Evolutionary conservation across 129 eudicot species (phyloP).

Genomic region (Flaveria trinervia): DNA sequence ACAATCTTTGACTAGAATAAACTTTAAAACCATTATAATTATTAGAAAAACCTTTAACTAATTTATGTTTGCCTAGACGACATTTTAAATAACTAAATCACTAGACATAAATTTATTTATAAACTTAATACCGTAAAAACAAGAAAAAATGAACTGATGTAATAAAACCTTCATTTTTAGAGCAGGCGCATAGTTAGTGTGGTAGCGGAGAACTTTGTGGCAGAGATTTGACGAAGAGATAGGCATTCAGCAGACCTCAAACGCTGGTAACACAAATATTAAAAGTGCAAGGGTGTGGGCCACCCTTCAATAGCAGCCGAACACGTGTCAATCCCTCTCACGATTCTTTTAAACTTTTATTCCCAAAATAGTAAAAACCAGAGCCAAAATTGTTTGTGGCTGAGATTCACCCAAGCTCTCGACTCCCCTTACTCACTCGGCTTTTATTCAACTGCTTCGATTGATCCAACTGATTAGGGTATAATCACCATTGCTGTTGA

Average conservation of each 20-base stretch:
- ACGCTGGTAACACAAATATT: conserved; percentile 17
- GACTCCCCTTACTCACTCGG: background rate
- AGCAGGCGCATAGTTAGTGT: too few relatives aligned
- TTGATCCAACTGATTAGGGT: conserved; percentile 12
- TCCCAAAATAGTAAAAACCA: conserved; percentile 1
- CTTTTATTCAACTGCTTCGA: too few relatives aligned
- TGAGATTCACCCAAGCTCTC: conserved; percentile 35
- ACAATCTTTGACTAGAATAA: too few relatives aligned
- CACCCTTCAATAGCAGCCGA: conserved; percentile 33
- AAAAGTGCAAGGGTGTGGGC: conserved; percentile 60
- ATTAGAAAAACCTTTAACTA: too few relatives aligned
- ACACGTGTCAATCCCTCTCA: conserved; percentile 57
- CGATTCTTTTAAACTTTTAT: conserved; percentile 16
- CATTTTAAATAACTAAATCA: too few relatives aligned
- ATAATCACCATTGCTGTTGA: background rate
- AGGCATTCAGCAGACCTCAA: background rate
- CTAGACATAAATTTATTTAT: too few relatives aligned
- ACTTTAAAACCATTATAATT: too few relatives aligned
- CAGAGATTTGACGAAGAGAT: background rate
- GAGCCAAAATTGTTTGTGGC: conserved; percentile 55
- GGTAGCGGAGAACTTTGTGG: conserved; percentile 22
- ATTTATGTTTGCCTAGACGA: too few relatives aligned
- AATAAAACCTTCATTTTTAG: too few relatives aligned
- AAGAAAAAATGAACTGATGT: too few relatives aligned
- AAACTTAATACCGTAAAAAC: too few relatives aligned